Base-by-base conservation (phyloP, 73 alveolate genomes). In the Symbiodinium pilosum region DNA sequence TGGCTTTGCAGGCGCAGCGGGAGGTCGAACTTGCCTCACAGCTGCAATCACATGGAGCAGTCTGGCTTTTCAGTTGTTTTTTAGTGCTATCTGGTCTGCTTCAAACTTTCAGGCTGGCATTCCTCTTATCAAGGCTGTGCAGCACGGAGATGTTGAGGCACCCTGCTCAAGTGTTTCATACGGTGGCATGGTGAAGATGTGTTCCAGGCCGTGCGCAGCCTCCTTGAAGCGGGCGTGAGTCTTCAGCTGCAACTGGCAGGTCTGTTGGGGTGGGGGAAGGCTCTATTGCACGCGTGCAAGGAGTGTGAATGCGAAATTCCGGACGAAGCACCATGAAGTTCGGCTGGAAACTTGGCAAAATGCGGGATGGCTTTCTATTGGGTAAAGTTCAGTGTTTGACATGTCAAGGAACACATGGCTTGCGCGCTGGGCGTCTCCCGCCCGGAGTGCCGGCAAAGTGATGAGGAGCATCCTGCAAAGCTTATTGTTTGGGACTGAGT, bases 181-280 rank as follows among this genome's bases (percentile, higher is more conserved):
- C 3, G 21, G 81, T 24, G 39, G 24, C 39, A 64, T 24, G 30
- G 81, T 8, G 14, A 14, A 47, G 59, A 47, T 47, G 41, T 38
- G 81, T n/a, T n/a, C n/a, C n/a, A 64, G 81, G 81, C 81, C 12
- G 81, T 64, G 21, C 81, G 81, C 81, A 64, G 81, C 40, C 81
- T 64, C 81, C 81, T 64, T 3, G 81, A 20, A 64, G 30, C 81
- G 81, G 81, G 81, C 30, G 81, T 64, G 81, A 26, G 20, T 20
- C 39, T 64, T 28, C 38, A 4, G 81, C 81, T 64, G 81, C 81
- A 64, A 28, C 30, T 26, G 26, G 39, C 77, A 21, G 21, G 21
- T 16, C 36, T 36, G 75, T 26, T 47, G 59, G 59, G n/a, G n/a
- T n/a, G n/a, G n/a, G n/a, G n/a, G n/a, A n/a, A n/a, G n/a, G n/a